Evolutionary conservation across 768 basidiomycete genomes (phyloP), one percentile per base, ranked within the genome.

Genomic region (Solioccasus polychromus): DNA sequence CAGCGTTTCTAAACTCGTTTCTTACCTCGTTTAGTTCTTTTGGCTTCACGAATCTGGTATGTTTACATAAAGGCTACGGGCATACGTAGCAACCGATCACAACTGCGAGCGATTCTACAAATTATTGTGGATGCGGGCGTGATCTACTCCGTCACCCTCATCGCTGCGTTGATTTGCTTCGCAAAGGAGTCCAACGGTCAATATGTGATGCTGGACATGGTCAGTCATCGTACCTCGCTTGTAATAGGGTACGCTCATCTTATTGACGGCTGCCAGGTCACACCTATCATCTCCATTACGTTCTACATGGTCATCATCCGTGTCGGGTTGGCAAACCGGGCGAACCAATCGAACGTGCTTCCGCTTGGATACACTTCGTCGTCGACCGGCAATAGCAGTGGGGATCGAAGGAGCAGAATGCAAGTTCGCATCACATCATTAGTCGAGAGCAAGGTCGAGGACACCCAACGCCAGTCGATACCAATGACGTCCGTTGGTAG

Each of bases 101-200:
- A 36, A 17, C 23, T 45, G 35, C 48, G 35, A 9, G 34, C 44
- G 1, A 36, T 37, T 14, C 39, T 69, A 15, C 50, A 56, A 9
- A 54, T 66, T n/a, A 49, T 68, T 34, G 49, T 69, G 35, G 69
- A 71, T 48, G 60, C 66, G 20, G 69, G 64, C 11, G 58, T 61
- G 4, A 50, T 71, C 8, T 71, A 71, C 47, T 66, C 65, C 1
- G n/a, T 64, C 44, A 59, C 68, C 3, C 60, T 68, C 45, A 44
- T 64, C 23, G 60, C 59, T 17, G 61, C 63, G 12, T 52, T 68
- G 29, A 52, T 66, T 17, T 52, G 58, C 24, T 68, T 68, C 47
- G 51, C 52, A 5, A 24, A 52, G 14, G 42, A 58, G 17, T 58
- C 57, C 3, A 63, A 58, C 36, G 63, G 57, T 4, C 59, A 66